Conservation (phyloP, 768 basidiomycete genomes). For the Phylloporus sp. region DNA sequence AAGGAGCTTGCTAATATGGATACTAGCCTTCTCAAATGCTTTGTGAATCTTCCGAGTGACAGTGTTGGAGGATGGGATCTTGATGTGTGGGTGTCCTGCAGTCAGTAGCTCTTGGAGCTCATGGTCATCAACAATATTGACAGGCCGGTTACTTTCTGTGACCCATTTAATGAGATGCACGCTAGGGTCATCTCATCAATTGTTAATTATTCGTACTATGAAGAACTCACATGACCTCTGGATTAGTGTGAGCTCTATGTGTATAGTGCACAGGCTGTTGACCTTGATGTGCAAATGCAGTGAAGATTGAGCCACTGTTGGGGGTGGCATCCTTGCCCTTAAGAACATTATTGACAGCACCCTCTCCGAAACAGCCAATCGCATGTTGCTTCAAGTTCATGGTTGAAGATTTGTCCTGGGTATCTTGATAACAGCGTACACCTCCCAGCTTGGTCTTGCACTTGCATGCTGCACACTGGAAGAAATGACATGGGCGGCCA, state of each 20-base stretch:
- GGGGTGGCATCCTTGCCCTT: no score
- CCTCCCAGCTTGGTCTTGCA: background rate
- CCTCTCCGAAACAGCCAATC: no score
- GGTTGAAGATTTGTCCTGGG: background rate
- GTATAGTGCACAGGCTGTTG: no score
- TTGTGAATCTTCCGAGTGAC: background rate
- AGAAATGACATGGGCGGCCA: background rate
- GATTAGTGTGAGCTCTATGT: no score
- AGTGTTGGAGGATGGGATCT: background rate
- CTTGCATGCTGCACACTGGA: background rate
- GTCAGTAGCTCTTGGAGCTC: background rate
- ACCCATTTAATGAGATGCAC: background rate
- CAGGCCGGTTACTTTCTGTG: background rate
- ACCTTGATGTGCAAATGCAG: background rate
- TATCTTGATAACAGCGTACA: background rate
- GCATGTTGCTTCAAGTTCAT: slow-evolving; percentile 2
- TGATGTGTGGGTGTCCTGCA: background rate
- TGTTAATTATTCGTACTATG: no score
- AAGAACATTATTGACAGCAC: background rate
- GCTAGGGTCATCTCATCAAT: no score
- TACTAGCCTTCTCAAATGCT: background rate
- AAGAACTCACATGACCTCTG: no score
- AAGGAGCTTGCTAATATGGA: no score
- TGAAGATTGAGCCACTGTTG: background rate
- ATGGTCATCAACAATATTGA: slow-evolving; percentile 1